Evolutionary conservation across 257 asterid species (phyloP).

Genomic region (Buddleja alternifolia): DNA sequence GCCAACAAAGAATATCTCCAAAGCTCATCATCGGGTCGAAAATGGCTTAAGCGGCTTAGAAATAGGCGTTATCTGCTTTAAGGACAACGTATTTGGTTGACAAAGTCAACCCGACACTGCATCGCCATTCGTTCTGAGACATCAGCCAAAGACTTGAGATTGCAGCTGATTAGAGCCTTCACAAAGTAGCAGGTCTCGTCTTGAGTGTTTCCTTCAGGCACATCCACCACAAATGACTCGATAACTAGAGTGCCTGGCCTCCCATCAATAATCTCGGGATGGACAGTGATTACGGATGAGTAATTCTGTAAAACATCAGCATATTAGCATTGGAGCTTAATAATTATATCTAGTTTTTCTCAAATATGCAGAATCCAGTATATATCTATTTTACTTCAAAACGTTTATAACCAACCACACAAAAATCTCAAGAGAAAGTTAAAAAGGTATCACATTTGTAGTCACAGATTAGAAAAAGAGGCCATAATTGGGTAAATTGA

Average conservation of each 20-base stretch:
- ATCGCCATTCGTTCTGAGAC: constrained; percentile 78
- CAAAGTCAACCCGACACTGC: constrained; percentile 34
- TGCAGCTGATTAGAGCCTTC: constrained; percentile 75
- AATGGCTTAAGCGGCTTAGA: not conserved
- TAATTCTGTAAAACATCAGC: constrained; percentile 61
- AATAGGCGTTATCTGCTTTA: not conserved
- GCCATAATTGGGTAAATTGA: no score
- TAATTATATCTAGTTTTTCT: no score
- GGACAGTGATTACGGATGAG: constrained; percentile 72
- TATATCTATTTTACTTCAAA: no score
- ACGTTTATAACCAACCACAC: no score
- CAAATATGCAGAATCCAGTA: no score
- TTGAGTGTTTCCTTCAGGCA: constrained; percentile 78
- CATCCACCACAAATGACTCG: constrained; percentile 84
- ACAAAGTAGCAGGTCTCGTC: constrained; percentile 91
- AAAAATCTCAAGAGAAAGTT: no score
- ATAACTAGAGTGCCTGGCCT: constrained; percentile 63
- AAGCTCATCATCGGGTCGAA: not conserved
- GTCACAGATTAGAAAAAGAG: no score
- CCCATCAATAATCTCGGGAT: constrained; percentile 65
- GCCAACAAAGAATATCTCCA: constrained; percentile 6
- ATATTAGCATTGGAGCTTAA: no score
- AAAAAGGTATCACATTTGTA: no score
- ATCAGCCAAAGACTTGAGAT: constrained; percentile 81
- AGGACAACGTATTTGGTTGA: constrained; percentile 9